phyloP scores from a whole-genome alignment of 306 rosid genomes.

The Dryas alaskensis region DNA sequence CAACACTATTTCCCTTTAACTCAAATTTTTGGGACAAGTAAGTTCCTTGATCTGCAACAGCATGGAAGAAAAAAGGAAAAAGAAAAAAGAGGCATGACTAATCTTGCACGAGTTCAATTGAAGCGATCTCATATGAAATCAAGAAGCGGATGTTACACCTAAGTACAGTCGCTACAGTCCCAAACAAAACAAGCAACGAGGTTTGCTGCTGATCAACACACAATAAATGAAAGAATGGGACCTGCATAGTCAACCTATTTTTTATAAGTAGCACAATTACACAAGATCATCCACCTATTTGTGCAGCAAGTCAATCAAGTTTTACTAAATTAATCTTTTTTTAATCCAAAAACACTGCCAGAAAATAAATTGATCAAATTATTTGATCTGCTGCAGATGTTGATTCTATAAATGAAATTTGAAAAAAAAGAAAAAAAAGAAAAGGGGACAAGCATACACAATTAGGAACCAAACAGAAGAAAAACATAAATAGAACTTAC shows the following conservation, averaged over 20 bases:
- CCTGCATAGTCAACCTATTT: neutral
- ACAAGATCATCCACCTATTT: neutral
- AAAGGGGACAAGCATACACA: slow-evolving; percentile 11
- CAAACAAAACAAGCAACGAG: neutral
- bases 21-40: neutral
- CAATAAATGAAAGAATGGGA: neutral
- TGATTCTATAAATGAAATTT: neutral
- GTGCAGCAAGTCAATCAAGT: neutral
- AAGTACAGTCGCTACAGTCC: neutral
- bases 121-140: neutral
- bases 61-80: neutral
- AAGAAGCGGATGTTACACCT: neutral
- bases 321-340: neutral
- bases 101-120: neutral
- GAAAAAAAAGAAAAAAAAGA: too few relatives aligned
- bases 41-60: neutral
- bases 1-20: neutral
- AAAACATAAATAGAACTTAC: slow-evolving; percentile 5
- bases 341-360: neutral
- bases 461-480: neutral
- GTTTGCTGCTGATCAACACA: neutral
- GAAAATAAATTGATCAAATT: neutral
- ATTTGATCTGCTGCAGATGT: neutral
- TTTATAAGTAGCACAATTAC: neutral
- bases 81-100: neutral